A percentile compares a stretch with the other conserved stretches of the same genome.
Conservation (phyloP, 257 asterid species). For the Lithospermum erythrorhizon region DNA sequence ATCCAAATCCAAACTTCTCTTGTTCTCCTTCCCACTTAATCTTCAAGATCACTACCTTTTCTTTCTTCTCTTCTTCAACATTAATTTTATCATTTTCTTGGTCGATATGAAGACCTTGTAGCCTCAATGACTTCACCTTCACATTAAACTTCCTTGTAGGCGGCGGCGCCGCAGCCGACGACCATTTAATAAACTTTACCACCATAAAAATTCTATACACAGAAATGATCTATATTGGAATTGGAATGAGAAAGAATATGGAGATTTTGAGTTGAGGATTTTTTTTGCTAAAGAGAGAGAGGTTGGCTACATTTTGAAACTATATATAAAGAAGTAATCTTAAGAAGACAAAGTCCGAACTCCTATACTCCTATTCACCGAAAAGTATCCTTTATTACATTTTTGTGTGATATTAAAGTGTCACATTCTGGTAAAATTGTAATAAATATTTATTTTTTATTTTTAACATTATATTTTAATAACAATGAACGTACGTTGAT, state of each 20-base stretch:
- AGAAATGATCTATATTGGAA: neutral
- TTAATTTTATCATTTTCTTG: slow-evolving; percentile 1
- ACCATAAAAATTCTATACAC: slow-evolving; percentile 15
- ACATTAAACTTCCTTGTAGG: slow-evolving; percentile 34
- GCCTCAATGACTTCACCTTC: slow-evolving; percentile 36
- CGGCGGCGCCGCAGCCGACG: slow-evolving; percentile 26
- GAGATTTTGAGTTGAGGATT: neutral
- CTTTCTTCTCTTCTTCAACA: slow-evolving; percentile 1
- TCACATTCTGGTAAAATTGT: too few relatives aligned
- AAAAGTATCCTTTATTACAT: too few relatives aligned
- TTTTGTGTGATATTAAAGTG: too few relatives aligned
- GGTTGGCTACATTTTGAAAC: neutral
- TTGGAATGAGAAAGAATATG: neutral
- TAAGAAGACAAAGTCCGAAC: too few relatives aligned
- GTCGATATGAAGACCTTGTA: slow-evolving; percentile 19
- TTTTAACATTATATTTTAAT: too few relatives aligned
- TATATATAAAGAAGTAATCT: neutral
- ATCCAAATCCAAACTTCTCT: slow-evolving; percentile 36
- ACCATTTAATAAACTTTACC: slow-evolving; percentile 42
- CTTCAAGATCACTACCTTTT: slow-evolving; percentile 24
- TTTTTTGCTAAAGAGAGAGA: too few relatives aligned
- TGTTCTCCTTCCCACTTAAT: slow-evolving; percentile 58
- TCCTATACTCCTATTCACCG: too few relatives aligned
- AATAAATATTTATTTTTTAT: too few relatives aligned
- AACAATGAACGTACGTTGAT: too few relatives aligned